Percentiles rank a stretch among this genome's conserved stretches.
phyloP scores from a whole-genome alignment of 164 flowering plant genomes.

The Platanus orientalis region DNA sequence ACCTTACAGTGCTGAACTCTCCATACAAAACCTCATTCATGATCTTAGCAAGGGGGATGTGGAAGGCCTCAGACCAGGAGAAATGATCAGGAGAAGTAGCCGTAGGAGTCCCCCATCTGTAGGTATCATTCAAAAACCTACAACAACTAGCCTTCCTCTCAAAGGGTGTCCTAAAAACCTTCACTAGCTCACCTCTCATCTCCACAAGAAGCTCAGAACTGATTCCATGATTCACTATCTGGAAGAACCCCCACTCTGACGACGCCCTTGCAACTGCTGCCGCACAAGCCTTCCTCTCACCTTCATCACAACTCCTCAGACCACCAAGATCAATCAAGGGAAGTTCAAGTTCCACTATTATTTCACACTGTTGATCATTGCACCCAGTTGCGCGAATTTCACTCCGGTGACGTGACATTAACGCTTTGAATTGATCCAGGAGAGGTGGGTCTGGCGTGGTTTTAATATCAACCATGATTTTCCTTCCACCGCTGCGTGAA shows the following conservation, averaged over 20 bases:
- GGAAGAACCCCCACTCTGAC: conserved; percentile 83
- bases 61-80: conserved; percentile 87
- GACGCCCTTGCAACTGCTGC: conserved; percentile 46
- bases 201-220: conserved; percentile 37
- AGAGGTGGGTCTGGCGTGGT: conserved; percentile 43
- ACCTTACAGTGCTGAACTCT: conserved; percentile 13
- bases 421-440: conserved; percentile 23
- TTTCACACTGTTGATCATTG: not conserved
- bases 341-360: conserved; percentile 43
- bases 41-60: conserved; percentile 52
- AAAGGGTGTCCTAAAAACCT: conserved; percentile 54
- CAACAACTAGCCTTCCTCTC: conserved; percentile 35
- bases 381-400: not conserved
- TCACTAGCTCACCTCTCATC: conserved; percentile 67
- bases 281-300: conserved; percentile 29
- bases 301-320: conserved; percentile 22
- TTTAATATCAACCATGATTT: too few species aligned
- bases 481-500: too few species aligned
- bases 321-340: conserved; percentile 58
- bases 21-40: conserved; percentile 43
- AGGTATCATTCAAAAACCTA: conserved; percentile 49
- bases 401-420: conserved; percentile 13
- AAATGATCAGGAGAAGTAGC: conserved; percentile 53
- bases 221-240: conserved; percentile 74
- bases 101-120: conserved; percentile 67